Percentiles rank a stretch among this genome's conserved stretches.
Conservation (phyloP, 305 asterid genomes). For the Ajuga reptans region DNA sequence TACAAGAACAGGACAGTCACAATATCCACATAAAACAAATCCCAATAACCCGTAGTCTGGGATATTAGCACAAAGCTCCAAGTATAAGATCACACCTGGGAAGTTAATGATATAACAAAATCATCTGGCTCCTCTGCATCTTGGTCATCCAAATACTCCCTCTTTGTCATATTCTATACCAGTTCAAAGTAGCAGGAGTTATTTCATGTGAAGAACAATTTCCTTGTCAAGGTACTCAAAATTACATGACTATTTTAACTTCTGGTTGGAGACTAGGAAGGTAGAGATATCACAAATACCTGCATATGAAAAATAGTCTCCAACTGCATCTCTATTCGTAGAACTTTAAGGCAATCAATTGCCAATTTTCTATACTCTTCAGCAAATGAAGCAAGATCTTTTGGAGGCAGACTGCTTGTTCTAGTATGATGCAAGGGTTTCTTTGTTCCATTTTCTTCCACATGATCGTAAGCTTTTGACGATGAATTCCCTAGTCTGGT, state of each 20-base stretch:
- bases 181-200: slow-evolving; percentile 24
- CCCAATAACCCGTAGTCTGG: not conserved
- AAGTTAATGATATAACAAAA: slow-evolving; percentile 76
- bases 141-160: slow-evolving; percentile 91
- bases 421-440: slow-evolving; percentile 49
- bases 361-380: slow-evolving; percentile 92
- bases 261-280: not conserved
- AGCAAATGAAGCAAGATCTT: slow-evolving; percentile 81
- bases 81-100: slow-evolving; percentile 56
- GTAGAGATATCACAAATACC: slow-evolving; percentile 37
- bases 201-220: slow-evolving; percentile 18
- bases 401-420: slow-evolving; percentile 52
- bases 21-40: not conserved
- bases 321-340: slow-evolving; percentile 90
- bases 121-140: slow-evolving; percentile 99
- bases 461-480: slow-evolving; percentile 45
- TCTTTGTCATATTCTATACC: slow-evolving; percentile 75
- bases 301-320: slow-evolving; percentile 94
- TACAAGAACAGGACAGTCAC: slow-evolving; percentile 14
- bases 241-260: not conserved
- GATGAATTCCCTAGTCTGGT: slow-evolving; percentile 73
- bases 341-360: slow-evolving; percentile 93
- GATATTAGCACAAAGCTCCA: slow-evolving; percentile 5
- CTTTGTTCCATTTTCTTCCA: slow-evolving; percentile 47
- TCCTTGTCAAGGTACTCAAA: slow-evolving; percentile 9